phyloP scores from a whole-genome alignment of 1,139 yeast genomes.

The Scheffersomyces cryptocercus region DNA sequence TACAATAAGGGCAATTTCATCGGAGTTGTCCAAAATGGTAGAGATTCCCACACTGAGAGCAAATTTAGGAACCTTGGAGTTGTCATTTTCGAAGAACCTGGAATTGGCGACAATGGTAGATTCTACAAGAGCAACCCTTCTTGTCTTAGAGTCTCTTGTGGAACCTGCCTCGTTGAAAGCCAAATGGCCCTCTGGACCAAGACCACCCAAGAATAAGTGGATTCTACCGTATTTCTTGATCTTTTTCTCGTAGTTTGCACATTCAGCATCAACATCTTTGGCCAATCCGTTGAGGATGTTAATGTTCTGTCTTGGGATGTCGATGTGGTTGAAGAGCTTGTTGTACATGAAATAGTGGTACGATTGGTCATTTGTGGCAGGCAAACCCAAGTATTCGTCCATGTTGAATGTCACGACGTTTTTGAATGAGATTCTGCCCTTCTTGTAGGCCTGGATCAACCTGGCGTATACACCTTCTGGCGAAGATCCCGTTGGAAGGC shows the following conservation, averaged over 20 bases:
- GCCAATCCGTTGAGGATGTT: conserved; percentile 59
- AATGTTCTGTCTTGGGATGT: conserved; percentile 55
- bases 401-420: conserved; percentile 64
- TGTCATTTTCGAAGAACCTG: conserved; percentile 52
- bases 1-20: conserved; percentile 52
- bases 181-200: conserved; percentile 67
- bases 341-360: conserved; percentile 64
- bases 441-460: conserved; percentile 47
- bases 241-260: conserved; percentile 50
- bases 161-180: conserved; percentile 68
- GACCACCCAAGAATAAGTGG: conserved; percentile 60
- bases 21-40: conserved; percentile 59
- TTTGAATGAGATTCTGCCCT: conserved; percentile 48
- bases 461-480: conserved; percentile 59
- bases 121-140: conserved; percentile 51
- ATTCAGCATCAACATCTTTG: conserved; percentile 47
- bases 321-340: conserved; percentile 60
- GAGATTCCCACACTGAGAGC: conserved; percentile 65
- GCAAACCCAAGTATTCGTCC: conserved; percentile 60
- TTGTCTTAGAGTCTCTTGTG: conserved; percentile 44
- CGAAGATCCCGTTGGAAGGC: conserved; percentile 67
- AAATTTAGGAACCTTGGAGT: conserved; percentile 49
- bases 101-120: conserved; percentile 60
- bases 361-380: conserved; percentile 52
- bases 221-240: conserved; percentile 54